A percentile compares a stretch with the other conserved stretches of the same genome.
Conservation (phyloP, 2,329 filamentous ascomycete species). For the Shiraia sp. region DNA sequence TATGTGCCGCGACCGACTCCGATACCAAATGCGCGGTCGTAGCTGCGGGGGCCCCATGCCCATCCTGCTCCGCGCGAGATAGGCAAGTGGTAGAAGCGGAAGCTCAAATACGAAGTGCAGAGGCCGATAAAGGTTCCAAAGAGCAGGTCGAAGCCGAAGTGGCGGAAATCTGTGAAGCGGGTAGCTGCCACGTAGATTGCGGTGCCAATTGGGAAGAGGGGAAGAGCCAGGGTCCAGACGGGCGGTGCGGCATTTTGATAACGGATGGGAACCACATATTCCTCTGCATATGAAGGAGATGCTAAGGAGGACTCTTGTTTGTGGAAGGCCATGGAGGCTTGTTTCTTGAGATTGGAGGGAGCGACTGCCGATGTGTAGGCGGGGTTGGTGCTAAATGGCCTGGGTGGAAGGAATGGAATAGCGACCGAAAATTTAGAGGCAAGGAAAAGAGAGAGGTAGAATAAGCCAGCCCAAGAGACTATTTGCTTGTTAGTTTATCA, state of each 20-base stretch:
- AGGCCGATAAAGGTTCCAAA: constrained; percentile 82
- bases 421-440: constrained; percentile 79
- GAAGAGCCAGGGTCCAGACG: constrained; percentile 72
- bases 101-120: constrained; percentile 71
- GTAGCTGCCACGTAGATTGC: constrained; percentile 84
- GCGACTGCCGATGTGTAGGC: constrained; percentile 52
- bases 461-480: constrained; percentile 75
- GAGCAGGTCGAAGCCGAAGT: constrained; percentile 91
- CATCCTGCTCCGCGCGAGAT: constrained; percentile 79
- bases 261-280: constrained; percentile 59
- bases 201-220: constrained; percentile 70
- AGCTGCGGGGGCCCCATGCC: constrained; percentile 81
- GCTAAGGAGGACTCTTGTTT: constrained; percentile 28
- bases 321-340: constrained; percentile 25
- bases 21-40: constrained; percentile 76
- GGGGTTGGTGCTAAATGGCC: constrained; percentile 53
- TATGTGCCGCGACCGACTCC: constrained; percentile 62
- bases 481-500: background rate
- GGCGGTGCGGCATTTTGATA: constrained; percentile 81
- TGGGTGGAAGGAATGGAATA: constrained; percentile 67
- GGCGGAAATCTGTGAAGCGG: constrained; percentile 84
- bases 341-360: constrained; percentile 36
- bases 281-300: constrained; percentile 21
- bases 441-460: constrained; percentile 86
- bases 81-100: constrained; percentile 84